Percentiles rank a stretch among this genome's conserved stretches.
These are phyloP conservation scores for Debaryomycetaceae sp. DNA, from an alignment of 1,139 yeast genomes.

Conservation along the genomic window DNA sequence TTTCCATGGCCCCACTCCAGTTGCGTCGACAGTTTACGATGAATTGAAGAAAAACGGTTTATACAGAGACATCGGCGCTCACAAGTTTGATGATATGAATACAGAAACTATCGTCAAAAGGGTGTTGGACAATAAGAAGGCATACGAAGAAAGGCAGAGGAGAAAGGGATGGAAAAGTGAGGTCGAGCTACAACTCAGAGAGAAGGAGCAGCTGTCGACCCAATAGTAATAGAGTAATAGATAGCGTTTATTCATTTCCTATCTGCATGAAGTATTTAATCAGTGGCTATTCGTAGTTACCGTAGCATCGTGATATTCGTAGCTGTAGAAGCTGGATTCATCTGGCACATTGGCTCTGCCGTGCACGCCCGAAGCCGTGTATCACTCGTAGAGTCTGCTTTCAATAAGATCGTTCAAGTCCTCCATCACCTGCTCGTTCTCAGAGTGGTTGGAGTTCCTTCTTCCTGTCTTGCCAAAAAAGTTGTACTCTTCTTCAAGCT, in stretches of 20 bases:
- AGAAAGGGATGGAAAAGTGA: conserved; percentile 71
- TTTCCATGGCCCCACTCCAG: conserved; percentile 61
- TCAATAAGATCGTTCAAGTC: conserved; percentile 24
- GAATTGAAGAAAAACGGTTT: conserved; percentile 35
- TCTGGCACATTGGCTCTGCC: too few species aligned
- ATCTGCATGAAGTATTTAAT: background rate
- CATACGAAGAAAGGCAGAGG: conserved; percentile 75
- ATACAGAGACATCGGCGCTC: conserved; percentile 47
- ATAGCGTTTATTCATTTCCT: background rate
- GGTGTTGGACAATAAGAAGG: conserved; percentile 60
- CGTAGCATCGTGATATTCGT: too few species aligned
- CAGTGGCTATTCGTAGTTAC: too few species aligned
- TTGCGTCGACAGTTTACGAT: conserved; percentile 41
- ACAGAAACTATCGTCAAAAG: conserved; percentile 67
- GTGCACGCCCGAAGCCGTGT: too few species aligned
- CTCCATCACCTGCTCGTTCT: conserved; percentile 25
- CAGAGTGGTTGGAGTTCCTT: conserved; percentile 42
- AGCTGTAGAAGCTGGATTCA: too few species aligned
- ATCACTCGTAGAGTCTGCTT: background rate
- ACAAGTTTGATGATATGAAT: conserved; percentile 56
- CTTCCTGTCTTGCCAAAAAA: conserved; percentile 28
- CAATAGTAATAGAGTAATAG: background rate
- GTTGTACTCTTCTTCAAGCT: conserved; percentile 40
- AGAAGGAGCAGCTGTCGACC: conserved; percentile 3
- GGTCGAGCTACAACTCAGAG: conserved; percentile 28